These are phyloP conservation scores for Silybum marianum DNA, from an alignment of 129 eudicot species.

Conservation along the genomic window DNA sequence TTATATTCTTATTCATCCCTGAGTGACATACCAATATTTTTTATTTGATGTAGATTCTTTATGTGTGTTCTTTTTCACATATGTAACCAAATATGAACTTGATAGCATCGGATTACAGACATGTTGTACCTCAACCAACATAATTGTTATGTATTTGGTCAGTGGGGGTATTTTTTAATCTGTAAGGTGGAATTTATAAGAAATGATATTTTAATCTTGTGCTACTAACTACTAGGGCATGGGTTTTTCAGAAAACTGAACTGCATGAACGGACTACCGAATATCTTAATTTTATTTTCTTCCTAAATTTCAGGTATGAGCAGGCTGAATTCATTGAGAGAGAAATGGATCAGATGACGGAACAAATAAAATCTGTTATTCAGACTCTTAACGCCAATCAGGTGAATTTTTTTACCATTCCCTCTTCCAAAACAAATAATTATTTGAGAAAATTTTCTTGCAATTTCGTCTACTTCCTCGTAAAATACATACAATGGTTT, in stretches of 20 bases:
- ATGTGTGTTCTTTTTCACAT: no score
- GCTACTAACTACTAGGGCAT: neutral
- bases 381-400: slow-evolving; percentile 82
- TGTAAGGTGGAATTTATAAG: neutral
- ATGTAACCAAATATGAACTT: no score
- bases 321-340: slow-evolving; percentile 89
- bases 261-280: neutral
- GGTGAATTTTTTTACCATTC: slow-evolving; percentile 31
- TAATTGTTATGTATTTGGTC: neutral
- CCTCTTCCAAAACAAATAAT: neutral
- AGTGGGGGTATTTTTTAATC: neutral
- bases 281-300: neutral
- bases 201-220: neutral
- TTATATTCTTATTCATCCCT: no score
- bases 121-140: neutral
- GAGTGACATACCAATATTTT: no score
- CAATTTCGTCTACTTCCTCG: neutral
- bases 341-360: slow-evolving; percentile 87
- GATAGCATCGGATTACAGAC: neutral
- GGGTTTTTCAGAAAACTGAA: neutral
- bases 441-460: neutral
- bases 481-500: neutral
- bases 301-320: slow-evolving; percentile 69
- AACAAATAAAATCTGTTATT: slow-evolving; percentile 79
- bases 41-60: no score